phyloP scores from a whole-genome alignment of 1,284 basidiomycete species.

The Pterula multifida region DNA sequence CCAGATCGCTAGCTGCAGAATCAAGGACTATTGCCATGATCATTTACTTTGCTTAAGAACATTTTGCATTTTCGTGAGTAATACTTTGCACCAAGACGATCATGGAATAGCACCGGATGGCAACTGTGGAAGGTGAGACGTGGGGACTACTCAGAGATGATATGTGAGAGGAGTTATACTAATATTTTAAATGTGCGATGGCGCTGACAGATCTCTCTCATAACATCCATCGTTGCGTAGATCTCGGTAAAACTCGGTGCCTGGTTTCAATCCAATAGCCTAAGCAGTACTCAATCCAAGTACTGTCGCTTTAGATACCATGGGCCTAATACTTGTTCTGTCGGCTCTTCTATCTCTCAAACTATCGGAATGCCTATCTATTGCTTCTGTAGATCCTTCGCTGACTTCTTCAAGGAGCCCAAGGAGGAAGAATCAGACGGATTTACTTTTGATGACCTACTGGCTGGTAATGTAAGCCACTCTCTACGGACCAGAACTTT shows the following conservation, averaged over 20 bases:
- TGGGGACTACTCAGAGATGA: background rate
- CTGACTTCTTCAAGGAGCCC: background rate
- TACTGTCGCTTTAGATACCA: background rate
- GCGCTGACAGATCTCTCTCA: no score
- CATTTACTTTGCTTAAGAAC: conserved; percentile 63
- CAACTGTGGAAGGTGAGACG: background rate
- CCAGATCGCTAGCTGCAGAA: conserved; percentile 72
- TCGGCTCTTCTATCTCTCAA: no score
- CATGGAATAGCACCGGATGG: background rate
- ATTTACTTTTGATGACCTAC: background rate
- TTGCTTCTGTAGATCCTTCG: no score
- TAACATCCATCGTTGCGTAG: no score
- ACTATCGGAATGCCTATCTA: background rate
- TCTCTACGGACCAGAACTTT: no score
- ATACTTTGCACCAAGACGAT: conserved; percentile 6
- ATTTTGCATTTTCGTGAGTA: conserved; percentile 46
- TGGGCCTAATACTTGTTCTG: background rate
- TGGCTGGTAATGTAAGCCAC: background rate
- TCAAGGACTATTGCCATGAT: conserved; percentile 87
- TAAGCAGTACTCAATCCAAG: no score
- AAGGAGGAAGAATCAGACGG: background rate
- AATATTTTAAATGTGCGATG: no score
- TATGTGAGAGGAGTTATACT: background rate
- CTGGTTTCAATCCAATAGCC: background rate
- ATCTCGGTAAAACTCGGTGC: no score